Evolutionary conservation across 306 rosid species (phyloP).

Genomic region (Corylus americana): DNA sequence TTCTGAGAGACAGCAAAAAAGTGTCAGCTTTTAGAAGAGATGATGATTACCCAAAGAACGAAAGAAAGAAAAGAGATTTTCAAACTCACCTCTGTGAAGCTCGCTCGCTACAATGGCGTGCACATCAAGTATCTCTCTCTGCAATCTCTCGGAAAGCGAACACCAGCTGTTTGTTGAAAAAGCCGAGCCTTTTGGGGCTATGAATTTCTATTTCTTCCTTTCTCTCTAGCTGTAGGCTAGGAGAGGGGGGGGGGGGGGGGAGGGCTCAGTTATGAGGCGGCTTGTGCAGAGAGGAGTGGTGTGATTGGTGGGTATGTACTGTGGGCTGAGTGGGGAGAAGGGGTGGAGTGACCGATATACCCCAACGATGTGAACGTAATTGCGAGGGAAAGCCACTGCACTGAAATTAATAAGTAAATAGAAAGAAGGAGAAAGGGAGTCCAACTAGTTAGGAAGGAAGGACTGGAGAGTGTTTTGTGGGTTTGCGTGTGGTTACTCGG

Average conservation of each 20-base stretch:
- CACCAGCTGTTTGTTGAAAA: slow-evolving; percentile 13
- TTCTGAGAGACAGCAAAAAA: not conserved
- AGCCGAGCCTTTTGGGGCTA: slow-evolving; percentile 48
- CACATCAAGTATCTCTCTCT: slow-evolving; percentile 35
- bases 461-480: no score
- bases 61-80: not conserved
- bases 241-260: slow-evolving; percentile 7
- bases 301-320: slow-evolving; percentile 47
- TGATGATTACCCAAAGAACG: not conserved
- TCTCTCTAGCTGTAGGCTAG: slow-evolving; percentile 22
- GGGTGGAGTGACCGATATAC: slow-evolving; percentile 31
- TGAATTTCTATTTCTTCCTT: slow-evolving; percentile 6
- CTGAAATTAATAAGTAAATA: not conserved
- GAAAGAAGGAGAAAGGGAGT: not conserved
- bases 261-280: slow-evolving; percentile 71
- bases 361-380: not conserved
- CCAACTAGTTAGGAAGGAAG: slow-evolving; percentile 20
- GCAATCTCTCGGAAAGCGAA: not conserved
- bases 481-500: not conserved
- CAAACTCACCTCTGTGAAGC: slow-evolving; percentile 1
- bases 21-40: not conserved
- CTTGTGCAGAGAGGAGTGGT: slow-evolving; percentile 48
- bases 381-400: slow-evolving; percentile 26
- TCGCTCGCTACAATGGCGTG: slow-evolving; percentile 39
- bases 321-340: not conserved